A percentile compares a stretch with the other conserved stretches of the same genome.
These are phyloP conservation scores for Penicillium occitanis DNA, from an alignment of 2,329 filamentous ascomycete species.

Conservation along the genomic window DNA sequence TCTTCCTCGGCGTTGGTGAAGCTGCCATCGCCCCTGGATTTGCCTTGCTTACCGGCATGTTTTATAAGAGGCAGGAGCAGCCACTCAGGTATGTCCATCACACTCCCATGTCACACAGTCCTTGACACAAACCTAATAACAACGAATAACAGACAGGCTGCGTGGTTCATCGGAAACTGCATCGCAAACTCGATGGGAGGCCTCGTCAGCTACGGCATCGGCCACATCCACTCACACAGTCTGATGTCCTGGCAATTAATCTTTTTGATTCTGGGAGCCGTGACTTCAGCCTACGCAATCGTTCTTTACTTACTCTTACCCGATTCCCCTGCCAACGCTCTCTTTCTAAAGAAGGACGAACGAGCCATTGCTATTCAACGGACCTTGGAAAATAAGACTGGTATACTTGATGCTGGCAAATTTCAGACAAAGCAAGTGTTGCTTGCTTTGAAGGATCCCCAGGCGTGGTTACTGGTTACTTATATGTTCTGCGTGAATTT, in stretches of 20 bases:
- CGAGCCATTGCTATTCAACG: conserved; percentile 49
- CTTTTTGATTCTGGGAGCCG: conserved; percentile 61
- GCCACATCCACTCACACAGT: neutral
- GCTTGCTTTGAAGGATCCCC: conserved; percentile 43
- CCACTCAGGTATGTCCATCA: neutral
- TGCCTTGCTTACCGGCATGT: conserved; percentile 46
- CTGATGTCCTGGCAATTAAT: conserved; percentile 34
- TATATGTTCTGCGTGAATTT: conserved; percentile 36
- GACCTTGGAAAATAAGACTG: conserved; percentile 51
- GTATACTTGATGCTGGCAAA: conserved; percentile 43
- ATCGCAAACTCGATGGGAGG: conserved; percentile 4
- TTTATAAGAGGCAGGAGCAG: conserved; percentile 57
- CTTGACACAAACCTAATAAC: neutral
- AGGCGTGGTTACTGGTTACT: conserved; percentile 33
- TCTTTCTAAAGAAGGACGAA: conserved; percentile 48
- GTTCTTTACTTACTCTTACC: conserved; percentile 62
- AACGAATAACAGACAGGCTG: conserved; percentile 4
- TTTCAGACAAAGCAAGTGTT: conserved; percentile 48
- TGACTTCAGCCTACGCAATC: conserved; percentile 59
- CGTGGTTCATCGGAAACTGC: conserved; percentile 15
- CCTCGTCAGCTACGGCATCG: conserved; percentile 49
- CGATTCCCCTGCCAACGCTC: conserved; percentile 53
- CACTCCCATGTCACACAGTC: neutral
- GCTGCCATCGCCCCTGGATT: conserved; percentile 51
- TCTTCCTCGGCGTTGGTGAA: conserved; percentile 56